These are phyloP conservation scores for Bipolaris bicolor DNA, from an alignment of 2,329 filamentous ascomycete genomes.

Conservation along the genomic window DNA sequence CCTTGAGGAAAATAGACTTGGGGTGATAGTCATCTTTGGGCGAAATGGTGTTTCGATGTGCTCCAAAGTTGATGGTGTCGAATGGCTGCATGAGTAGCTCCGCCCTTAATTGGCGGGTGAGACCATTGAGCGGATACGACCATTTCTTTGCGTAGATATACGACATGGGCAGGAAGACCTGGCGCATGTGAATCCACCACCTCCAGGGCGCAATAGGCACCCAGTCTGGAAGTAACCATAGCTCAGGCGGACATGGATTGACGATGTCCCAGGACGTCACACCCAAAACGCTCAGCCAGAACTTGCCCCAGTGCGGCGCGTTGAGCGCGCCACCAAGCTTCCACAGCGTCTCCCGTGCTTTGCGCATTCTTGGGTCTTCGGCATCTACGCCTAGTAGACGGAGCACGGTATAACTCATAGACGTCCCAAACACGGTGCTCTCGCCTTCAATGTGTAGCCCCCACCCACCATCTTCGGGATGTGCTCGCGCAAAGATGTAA, in stretches of 20 bases:
- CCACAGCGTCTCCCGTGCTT: conserved; percentile 81
- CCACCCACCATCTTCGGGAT: conserved; percentile 94
- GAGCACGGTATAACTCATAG: conserved; percentile 83
- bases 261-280: conserved; percentile 89
- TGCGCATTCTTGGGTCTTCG: conserved; percentile 84
- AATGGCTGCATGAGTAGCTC: conserved; percentile 85
- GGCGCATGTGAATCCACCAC: conserved; percentile 99
- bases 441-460: conserved; percentile 94
- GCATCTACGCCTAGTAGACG: conserved; percentile 82
- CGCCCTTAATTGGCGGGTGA: conserved; percentile 74
- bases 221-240: conserved; percentile 94
- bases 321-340: conserved; percentile 83
- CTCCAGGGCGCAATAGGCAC: conserved; percentile 87
- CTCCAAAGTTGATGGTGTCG: conserved; percentile 76
- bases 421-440: conserved; percentile 87
- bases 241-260: conserved; percentile 89
- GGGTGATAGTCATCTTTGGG: conserved; percentile 88
- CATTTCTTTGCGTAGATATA: conserved; percentile 87
- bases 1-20: conserved; percentile 82
- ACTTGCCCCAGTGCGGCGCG: conserved; percentile 95
- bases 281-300: conserved; percentile 86
- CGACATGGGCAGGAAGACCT: conserved; percentile 92
- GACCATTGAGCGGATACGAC: conserved; percentile 74
- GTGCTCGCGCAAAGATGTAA: conserved; percentile 84
- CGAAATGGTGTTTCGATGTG: conserved; percentile 82